Conservation (phyloP, 2,329 filamentous ascomycete species). For the Harringtonia lauricola region DNA sequence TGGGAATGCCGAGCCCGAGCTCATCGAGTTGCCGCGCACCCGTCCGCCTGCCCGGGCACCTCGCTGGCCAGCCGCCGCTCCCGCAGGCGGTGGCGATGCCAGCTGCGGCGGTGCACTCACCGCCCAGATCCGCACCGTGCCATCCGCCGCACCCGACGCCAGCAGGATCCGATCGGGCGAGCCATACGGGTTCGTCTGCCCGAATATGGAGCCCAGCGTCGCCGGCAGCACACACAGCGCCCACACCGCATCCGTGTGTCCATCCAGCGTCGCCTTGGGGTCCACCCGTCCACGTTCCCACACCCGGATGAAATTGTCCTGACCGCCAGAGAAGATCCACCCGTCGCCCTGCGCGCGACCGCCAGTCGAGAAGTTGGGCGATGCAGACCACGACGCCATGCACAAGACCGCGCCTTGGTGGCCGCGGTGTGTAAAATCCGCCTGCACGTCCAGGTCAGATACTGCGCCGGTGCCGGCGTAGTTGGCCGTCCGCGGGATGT, state of each 20-base stretch:
- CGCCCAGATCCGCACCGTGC: constrained; percentile 86
- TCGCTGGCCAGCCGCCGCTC: constrained; percentile 31
- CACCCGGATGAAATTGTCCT: constrained; percentile 84
- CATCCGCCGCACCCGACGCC: constrained; percentile 86
- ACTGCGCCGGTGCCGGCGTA: constrained; percentile 30
- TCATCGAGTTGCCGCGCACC: constrained; percentile 83
- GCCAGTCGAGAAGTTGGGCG: constrained; percentile 80
- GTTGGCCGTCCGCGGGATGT: constrained; percentile 66
- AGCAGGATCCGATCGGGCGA: constrained; percentile 77
- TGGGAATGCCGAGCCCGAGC: constrained; percentile 84
- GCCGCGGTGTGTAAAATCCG: constrained; percentile 90
- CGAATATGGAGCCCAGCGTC: constrained; percentile 71
- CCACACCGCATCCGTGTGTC: constrained; percentile 94
- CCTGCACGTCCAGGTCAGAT: constrained; percentile 80
- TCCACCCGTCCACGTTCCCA: constrained; percentile 95
- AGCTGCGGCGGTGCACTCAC: constrained; percentile 83
- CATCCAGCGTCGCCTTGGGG: constrained; percentile 87
- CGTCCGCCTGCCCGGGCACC: constrained; percentile 56
- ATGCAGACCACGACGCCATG: constrained; percentile 75
- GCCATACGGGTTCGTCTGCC: constrained; percentile 62
- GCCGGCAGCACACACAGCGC: constrained; percentile 84
- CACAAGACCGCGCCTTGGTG: constrained; percentile 85
- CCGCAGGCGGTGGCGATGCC: constrained; percentile 64
- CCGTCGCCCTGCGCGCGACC: constrained; percentile 83
- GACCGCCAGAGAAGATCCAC: constrained; percentile 96